Evolutionary conservation across 1,284 basidiomycete species (phyloP).

Genomic region (Naganishia albida): DNA sequence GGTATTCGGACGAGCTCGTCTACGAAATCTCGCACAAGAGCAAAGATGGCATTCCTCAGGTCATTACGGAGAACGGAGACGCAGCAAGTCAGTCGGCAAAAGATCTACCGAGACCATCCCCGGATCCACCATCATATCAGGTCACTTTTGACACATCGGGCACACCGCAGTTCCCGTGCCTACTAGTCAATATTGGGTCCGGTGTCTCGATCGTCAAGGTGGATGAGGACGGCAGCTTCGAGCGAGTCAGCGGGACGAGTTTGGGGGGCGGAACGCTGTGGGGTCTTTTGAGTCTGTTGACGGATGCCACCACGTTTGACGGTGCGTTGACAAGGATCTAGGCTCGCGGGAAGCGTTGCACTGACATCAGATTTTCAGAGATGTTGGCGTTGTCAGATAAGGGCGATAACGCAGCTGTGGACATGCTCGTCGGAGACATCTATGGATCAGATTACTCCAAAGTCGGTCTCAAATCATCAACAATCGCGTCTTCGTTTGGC

Average conservation of each 20-base stretch:
- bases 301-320: constrained; percentile 93
- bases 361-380: constrained; percentile 62
- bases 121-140: constrained; percentile 84
- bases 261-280: constrained; percentile 99
- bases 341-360: not conserved
- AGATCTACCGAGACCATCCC: constrained; percentile 80
- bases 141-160: constrained; percentile 68
- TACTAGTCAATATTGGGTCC: constrained; percentile 97
- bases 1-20: constrained; percentile 96
- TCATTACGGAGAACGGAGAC: constrained; percentile 11
- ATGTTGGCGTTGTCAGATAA: constrained; percentile 92
- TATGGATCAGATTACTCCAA: constrained; percentile 93
- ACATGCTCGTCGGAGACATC: constrained; percentile 99
- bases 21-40: constrained; percentile 72
- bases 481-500: constrained; percentile 96
- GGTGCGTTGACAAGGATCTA: constrained; percentile 61
- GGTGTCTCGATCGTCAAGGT: constrained; percentile 98
- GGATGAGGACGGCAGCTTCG: constrained; percentile 90
- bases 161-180: constrained; percentile 86
- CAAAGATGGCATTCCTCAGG: constrained; percentile 21
- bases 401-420: constrained; percentile 91
- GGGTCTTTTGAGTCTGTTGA: constrained; percentile 91
- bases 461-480: constrained; percentile 93
- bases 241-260: constrained; percentile 95
- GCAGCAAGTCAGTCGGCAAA: constrained; percentile 30